These are phyloP conservation scores for Oryza nivara DNA, from an alignment of 176 grass and related monocot species.

Conservation along the genomic window DNA sequence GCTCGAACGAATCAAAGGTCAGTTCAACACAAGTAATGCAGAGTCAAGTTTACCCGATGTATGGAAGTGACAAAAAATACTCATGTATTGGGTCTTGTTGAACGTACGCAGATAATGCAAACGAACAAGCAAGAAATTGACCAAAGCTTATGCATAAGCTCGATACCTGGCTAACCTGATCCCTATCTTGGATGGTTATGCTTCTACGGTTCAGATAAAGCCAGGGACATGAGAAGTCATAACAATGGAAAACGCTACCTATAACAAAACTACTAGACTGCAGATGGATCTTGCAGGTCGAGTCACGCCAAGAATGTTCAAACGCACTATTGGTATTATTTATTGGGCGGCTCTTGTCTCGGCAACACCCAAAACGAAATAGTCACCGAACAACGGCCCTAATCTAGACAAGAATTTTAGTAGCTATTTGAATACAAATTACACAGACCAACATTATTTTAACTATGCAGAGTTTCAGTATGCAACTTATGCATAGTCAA, in stretches of 20 bases:
- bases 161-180: background rate
- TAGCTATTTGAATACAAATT: background rate
- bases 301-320: slow-evolving; percentile 30
- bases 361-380: background rate
- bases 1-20: background rate
- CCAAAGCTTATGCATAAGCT: background rate
- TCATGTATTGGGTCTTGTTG: background rate
- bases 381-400: slow-evolving; percentile 10
- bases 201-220: background rate
- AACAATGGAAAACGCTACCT: slow-evolving; percentile 14
- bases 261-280: background rate
- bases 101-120: background rate
- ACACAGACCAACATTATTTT: background rate
- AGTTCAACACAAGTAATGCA: slow-evolving; percentile 23
- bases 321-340: background rate
- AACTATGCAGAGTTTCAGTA: background rate
- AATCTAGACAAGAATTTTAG: background rate
- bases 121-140: slow-evolving; percentile 14
- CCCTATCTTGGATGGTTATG: slow-evolving; percentile 23
- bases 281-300: background rate
- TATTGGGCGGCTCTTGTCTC: background rate
- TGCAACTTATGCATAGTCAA: background rate
- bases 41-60: slow-evolving; percentile 28
- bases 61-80: background rate
- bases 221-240: background rate